Base-by-base conservation (phyloP, 768 basidiomycete species). In the Leucosporidium yakuticum region DNA sequence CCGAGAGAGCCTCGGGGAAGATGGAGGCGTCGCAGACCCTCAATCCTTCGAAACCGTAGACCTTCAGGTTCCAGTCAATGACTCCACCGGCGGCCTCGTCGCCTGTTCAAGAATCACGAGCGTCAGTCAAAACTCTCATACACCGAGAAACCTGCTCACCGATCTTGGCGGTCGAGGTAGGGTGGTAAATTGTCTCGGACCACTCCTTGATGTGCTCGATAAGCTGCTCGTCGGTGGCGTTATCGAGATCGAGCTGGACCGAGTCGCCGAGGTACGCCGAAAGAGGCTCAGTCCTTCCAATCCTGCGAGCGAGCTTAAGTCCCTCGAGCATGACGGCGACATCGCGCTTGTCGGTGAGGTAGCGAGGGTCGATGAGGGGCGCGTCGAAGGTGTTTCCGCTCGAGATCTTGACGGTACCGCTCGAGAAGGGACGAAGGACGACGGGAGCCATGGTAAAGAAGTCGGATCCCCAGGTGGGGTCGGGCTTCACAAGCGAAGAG, bases 21-120 rank as follows among this genome's bases (percentile, higher is more conserved):
- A 74, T 57, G 36, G 58, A 62, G 8, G 74, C 74, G 49, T 74
- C 74, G 60, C 71, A 73, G 15, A 74, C 49, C 32, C 71, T 51
- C 29, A 74, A 36, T 39, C 68, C 68, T 23, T 44, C 39, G 14
- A 64, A 36, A 9, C 71, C 69, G 39, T 70, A 60, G 11, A 74
- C 69, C 15, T 20, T 32, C 11, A 72, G 57, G 23, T 36, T 12
- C 9, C 61, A 44, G 44, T 64, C 63, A 29, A 63, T 47, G 19
- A 68, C 69, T 11, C 66, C 63, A 1, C 61, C 65, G 23, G 62
- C 31, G 4, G 48, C 50, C 39, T 44, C 39, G 8, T 8, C 39
- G 14, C 39, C 39, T 44, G 39, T 44, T 8, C 39, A 12, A 44
- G 14, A 15, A 44, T 44, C 14, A 15, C 3, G 17, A 3, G 17